Conservation (phyloP, 2,329 filamentous ascomycete genomes). For the Cephalotrichum gorgonifer region DNA sequence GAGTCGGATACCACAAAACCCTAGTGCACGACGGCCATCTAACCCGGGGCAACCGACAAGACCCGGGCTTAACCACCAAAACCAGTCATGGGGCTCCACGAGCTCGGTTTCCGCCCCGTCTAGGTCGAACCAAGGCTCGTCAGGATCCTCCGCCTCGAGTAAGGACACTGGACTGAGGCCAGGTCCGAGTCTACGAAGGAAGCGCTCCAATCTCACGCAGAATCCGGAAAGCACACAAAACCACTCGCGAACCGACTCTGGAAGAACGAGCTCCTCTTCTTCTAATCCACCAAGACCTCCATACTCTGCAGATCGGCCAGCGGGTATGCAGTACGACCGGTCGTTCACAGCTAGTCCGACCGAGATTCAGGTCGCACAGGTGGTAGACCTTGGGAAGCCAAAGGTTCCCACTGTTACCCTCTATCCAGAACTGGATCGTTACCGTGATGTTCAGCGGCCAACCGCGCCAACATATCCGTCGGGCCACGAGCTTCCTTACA, state of each 20-base stretch:
- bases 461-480: slow-evolving; percentile 15
- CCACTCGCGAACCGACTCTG: slow-evolving; percentile 23
- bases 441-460: slow-evolving; percentile 35
- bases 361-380: slow-evolving; percentile 29
- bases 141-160: slow-evolving; percentile 16
- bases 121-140: slow-evolving; percentile 17
- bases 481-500: slow-evolving; percentile 22
- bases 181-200: slow-evolving; percentile 27
- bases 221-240: slow-evolving; percentile 21
- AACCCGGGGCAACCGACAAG: slow-evolving; percentile 15
- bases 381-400: slow-evolving; percentile 27
- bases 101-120: slow-evolving; percentile 21
- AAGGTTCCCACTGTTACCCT: slow-evolving; percentile 20
- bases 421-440: slow-evolving; percentile 53
- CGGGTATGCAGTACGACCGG: slow-evolving; percentile 27
- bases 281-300: slow-evolving; percentile 26
- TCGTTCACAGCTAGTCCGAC: slow-evolving; percentile 31
- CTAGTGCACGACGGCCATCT: slow-evolving; percentile 15
- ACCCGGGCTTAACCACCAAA: slow-evolving; percentile 24
- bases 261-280: slow-evolving; percentile 30
- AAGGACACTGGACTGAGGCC: neutral
- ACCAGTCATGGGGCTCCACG: slow-evolving; percentile 29
- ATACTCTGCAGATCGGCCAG: slow-evolving; percentile 21
- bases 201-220: slow-evolving; percentile 34
- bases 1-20: slow-evolving; percentile 26